Evolutionary conservation across 371 early-diverging fungal species (phyloP).

Genomic region (Mucor sp.): DNA sequence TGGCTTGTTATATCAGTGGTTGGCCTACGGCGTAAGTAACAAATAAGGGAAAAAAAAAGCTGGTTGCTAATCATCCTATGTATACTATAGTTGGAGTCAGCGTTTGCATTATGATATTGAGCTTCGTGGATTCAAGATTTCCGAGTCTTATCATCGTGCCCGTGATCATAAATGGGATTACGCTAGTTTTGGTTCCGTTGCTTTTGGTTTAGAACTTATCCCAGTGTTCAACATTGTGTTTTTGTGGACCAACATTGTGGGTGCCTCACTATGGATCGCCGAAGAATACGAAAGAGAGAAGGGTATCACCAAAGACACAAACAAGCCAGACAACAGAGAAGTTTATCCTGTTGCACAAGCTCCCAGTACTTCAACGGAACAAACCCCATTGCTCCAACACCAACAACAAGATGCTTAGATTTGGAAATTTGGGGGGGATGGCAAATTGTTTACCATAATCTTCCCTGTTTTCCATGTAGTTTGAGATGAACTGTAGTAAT

Average conservation of each 20-base stretch:
- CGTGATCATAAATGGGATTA: constrained; percentile 31
- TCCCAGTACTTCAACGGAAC: constrained; percentile 3
- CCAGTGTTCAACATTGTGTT: constrained; percentile 65
- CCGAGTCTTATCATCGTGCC: constrained; percentile 32
- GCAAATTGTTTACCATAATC: too few species aligned
- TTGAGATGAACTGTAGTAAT: too few species aligned
- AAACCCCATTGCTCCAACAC: constrained; percentile 15
- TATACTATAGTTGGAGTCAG: constrained; percentile 32
- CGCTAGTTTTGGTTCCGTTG: constrained; percentile 54
- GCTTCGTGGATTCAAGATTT: constrained; percentile 39
- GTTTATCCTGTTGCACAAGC: constrained; percentile 8
- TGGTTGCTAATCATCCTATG: background rate
- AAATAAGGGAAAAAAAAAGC: background rate
- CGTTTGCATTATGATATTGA: constrained; percentile 50
- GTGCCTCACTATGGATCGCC: constrained; percentile 67
- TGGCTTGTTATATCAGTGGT: constrained; percentile 51
- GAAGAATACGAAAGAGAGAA: constrained; percentile 41
- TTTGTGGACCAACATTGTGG: constrained; percentile 68
- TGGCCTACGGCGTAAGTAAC: constrained; percentile 35
- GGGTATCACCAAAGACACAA: background rate
- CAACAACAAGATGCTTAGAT: background rate
- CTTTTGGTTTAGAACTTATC: constrained; percentile 57
- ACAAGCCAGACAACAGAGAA: background rate
- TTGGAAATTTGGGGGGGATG: too few species aligned
- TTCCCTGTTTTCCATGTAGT: too few species aligned